Evolutionary conservation across 805 yeast genomes (phyloP), one percentile per base, ranked within the genome.

Genomic region (Debaryomyces prosopidis): DNA sequence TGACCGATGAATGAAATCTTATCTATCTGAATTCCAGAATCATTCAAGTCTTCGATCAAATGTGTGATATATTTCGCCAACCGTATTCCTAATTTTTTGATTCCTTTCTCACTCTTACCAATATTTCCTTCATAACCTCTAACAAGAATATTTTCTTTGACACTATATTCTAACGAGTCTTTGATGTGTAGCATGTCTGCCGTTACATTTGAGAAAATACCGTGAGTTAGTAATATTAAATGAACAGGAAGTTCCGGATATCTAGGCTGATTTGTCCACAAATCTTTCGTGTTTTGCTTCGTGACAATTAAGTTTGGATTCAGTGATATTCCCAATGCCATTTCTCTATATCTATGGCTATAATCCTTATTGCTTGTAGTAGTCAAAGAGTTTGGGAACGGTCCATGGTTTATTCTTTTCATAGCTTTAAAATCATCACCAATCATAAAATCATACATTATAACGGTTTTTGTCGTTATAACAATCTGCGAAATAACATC

Each of bases 171-270:
- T 14, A 73, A 47, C 11, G 62, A 34, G 37, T 73, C 77, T 35
- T 68, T 68, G 16, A 73, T 32, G 39, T 66, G 71, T 26, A 73
- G 55, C 76, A 73, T 71, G 51, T 73, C 78, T 1, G 76, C 77
- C 0, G 75, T 66, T 33, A 71, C 52, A 52, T 73, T 73, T 16
- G 75, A 68, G 46, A 71, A 69, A 1, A 73, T 53, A 7, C 78
- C 78, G 52, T 73, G 78, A 3, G 77, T 73, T n/a, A 73, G 40
- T 5, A 71, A 62, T 12, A 73, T 61, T 39, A 73, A 55, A 49
- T 73, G 78, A 1, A 70, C 59, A 0, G 77, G 76, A 32, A 52
- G 48, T 6, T 46, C 48, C 8, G 63, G 59, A 15, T 52, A 31
- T 9, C 54, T 55, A 1, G 69, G 65, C 6, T 57, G 54, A 3